Base-by-base conservation (phyloP, 2,329 filamentous ascomycete genomes). In the Hysterium pulicare region DNA sequence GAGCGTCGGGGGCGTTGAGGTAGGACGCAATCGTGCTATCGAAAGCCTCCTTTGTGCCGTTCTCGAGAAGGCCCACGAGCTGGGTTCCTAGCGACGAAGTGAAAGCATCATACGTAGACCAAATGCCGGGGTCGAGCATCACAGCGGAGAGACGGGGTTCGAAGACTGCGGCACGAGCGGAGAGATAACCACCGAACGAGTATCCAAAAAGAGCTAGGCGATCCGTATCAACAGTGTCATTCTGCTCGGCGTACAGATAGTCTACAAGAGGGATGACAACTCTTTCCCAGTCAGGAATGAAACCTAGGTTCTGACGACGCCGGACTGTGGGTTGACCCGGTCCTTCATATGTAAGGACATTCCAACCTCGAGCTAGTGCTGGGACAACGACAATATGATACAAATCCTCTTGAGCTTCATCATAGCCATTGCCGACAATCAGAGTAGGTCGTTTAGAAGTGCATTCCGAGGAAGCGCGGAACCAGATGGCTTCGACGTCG, bases 281-380 rank as follows among this genome's bases (percentile, higher is more conserved):
- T 10, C 45, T 46, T 47, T 64, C 59, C 60, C 61, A 66, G 19
- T 66, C 60, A 7, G 38, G 48, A 9, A 57, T 52, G 42, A 65
- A 66, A 19, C 47, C 51, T 13, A 59, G 39, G 23, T 50, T 42
- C 32, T 61, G 53, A 16, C 50, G 33, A n/a, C 57, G 49, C 7
- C 55, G 48, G 20, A 58, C 57, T 10, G 52, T 48, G 0, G 52
- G 53, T 26, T 67, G 63, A 7, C 63, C 63, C 1, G 61, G 61
- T 1, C 62, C 62, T 46, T 67, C 61, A 42, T 61, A 67, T 9
- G 55, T 50, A 20, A 66, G 46, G 33, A 57, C 50, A 41, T 61
- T 62, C 42, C 55, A 66, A 13, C 61, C 62, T 20, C 62, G 50
- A 19, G 49, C 51, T 11, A 64, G 36, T 2, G 55, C 60, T 3